Conservation (phyloP, 2,329 filamentous ascomycete genomes). For the Colletotrichum nymphaeae region DNA sequence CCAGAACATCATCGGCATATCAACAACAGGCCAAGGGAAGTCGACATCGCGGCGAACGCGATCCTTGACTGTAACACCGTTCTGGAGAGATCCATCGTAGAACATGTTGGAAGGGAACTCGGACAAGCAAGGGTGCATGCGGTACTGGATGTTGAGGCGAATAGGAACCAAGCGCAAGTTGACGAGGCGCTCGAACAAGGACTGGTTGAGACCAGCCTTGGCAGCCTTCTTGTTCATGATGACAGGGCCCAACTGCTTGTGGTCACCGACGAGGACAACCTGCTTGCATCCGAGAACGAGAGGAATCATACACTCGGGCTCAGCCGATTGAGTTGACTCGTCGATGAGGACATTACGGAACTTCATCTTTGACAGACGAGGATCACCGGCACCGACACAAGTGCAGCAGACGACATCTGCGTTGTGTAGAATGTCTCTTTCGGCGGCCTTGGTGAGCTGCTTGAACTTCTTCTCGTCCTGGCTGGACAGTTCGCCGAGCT, state of each 20-base stretch:
- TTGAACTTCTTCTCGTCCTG: constrained; percentile 99
- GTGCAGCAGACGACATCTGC: constrained; percentile 99
- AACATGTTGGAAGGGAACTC: constrained; percentile 99
- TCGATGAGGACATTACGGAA: constrained; percentile 98
- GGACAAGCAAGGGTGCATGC: constrained; percentile 98
- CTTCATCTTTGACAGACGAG: constrained; percentile 94
- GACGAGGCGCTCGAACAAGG: constrained; percentile 96
- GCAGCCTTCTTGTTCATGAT: constrained; percentile 99
- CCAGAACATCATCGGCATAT: constrained; percentile 99
- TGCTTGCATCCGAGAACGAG: constrained; percentile 98
- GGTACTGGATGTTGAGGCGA: constrained; percentile 95
- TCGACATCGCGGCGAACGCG: constrained; percentile 93
- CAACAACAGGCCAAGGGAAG: constrained; percentile 95
- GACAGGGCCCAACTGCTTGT: constrained; percentile 96
- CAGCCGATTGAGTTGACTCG: constrained; percentile 97
- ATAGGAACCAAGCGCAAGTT: constrained; percentile 92
- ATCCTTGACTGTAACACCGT: constrained; percentile 91
- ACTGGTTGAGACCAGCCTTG: constrained; percentile 97
- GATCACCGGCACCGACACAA: constrained; percentile 96
- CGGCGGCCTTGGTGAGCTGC: constrained; percentile 90
- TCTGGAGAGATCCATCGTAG: constrained; percentile 96
- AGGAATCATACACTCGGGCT: constrained; percentile 99
- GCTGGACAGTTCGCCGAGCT: constrained; percentile 90
- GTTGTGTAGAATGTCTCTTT: constrained; percentile 93
- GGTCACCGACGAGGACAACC: constrained; percentile 97